These are phyloP conservation scores for Casuarina glauca DNA, from an alignment of 306 rosid genomes.

Conservation along the genomic window DNA sequence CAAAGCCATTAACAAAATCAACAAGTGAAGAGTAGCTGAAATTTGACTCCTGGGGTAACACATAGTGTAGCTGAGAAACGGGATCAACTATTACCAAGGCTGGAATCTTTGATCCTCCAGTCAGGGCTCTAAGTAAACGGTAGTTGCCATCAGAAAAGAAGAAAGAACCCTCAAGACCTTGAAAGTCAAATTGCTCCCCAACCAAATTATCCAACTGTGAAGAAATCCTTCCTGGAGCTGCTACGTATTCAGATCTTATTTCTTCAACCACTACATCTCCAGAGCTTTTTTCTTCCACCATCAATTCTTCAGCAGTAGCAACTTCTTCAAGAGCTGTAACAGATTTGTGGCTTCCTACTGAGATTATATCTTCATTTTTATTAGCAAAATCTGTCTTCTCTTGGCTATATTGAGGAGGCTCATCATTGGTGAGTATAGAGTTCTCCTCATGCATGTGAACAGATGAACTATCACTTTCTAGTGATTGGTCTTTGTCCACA, in stretches of 20 bases:
- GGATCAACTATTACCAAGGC: slow-evolving; percentile 84
- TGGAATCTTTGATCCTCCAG: slow-evolving; percentile 66
- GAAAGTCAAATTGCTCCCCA: slow-evolving; percentile 42
- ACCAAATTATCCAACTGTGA: slow-evolving; percentile 32
- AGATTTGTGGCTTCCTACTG: slow-evolving; percentile 41
- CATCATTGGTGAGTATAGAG: slow-evolving; percentile 33
- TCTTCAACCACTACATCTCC: slow-evolving; percentile 36
- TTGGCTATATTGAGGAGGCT: slow-evolving; percentile 38
- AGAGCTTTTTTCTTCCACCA: slow-evolving; percentile 28
- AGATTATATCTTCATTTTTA: slow-evolving; percentile 32
- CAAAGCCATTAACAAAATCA: slow-evolving; percentile 63
- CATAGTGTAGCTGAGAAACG: slow-evolving; percentile 66
- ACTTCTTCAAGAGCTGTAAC: slow-evolving; percentile 37
- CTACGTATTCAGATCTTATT: neutral
- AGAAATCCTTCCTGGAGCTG: slow-evolving; percentile 26
- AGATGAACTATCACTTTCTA: slow-evolving; percentile 22
- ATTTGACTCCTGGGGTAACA: slow-evolving; percentile 49
- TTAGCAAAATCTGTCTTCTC: slow-evolving; percentile 40
- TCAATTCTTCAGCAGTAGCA: slow-evolving; percentile 30
- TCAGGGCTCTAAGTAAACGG: slow-evolving; percentile 66
- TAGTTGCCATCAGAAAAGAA: slow-evolving; percentile 80
- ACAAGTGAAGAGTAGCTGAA: slow-evolving; percentile 52
- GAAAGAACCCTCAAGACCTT: slow-evolving; percentile 73
- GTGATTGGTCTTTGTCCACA: slow-evolving; percentile 34
- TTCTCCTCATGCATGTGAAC: slow-evolving; percentile 40